Conservation (phyloP, 2,329 filamentous ascomycete species). For the Aotearoamyces nothofagi region DNA sequence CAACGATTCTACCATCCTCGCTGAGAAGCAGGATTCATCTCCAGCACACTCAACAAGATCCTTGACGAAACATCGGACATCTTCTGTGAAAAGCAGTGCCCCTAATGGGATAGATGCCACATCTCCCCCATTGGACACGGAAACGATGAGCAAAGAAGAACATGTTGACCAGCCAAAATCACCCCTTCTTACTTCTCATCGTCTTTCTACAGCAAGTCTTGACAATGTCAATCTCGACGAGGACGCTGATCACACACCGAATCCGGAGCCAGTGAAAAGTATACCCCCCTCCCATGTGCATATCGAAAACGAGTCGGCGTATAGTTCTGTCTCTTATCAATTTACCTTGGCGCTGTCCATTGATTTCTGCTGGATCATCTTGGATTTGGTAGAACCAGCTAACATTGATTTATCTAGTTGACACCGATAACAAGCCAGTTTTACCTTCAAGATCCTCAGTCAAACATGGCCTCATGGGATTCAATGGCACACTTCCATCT, state of each 20-base stretch:
- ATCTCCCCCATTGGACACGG: constrained; percentile 6
- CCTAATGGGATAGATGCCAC: constrained; percentile 17
- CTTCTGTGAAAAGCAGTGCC: constrained; percentile 12
- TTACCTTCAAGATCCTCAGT: constrained; percentile 27
- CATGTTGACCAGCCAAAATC: constrained; percentile 20
- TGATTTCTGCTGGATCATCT: too few species aligned
- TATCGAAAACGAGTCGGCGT: too few species aligned
- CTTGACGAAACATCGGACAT: constrained; percentile 26
- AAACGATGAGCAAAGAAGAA: constrained; percentile 16
- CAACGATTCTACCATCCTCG: constrained; percentile 37
- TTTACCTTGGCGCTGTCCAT: too few species aligned
- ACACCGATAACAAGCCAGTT: constrained; percentile 7
- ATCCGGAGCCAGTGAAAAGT: constrained; percentile 4
- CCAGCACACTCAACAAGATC: constrained; percentile 10
- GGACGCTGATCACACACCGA: constrained; percentile 13
- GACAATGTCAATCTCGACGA: constrained; percentile 54
- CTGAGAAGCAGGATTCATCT: not conserved
- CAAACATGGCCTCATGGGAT: constrained; percentile 49
- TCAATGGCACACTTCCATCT: constrained; percentile 57
- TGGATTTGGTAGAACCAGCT: too few species aligned
- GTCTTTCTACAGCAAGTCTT: constrained; percentile 39
- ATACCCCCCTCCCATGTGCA: too few species aligned
- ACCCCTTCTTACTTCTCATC: constrained; percentile 28
- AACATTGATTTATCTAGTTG: constrained; percentile 10
- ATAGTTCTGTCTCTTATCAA: too few species aligned